Base-by-base conservation (phyloP, 1,139 yeast species). In the Suhomyces kunorum region DNA sequence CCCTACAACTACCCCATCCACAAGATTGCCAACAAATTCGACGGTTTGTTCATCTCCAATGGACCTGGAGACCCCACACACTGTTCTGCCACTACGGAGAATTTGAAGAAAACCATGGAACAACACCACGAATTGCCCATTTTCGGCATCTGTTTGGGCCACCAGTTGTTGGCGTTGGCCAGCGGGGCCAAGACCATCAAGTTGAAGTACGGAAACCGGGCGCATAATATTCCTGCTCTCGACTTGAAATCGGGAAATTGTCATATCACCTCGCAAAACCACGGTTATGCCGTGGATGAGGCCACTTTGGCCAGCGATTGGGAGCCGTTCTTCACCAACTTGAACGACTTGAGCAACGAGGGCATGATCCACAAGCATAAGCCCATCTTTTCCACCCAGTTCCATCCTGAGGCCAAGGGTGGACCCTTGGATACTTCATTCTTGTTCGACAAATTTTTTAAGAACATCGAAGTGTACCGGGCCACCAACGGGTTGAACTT, bases 11-110 rank as follows among this genome's bases (percentile, higher is more conserved):
- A 87, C 64, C 96, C 96, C 50, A 80, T 92, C 52, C 90, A 90
- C 60, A 85, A 87, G 60, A 81, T 90, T 53, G 97, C 96, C 44
- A 80, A 80, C 63, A 87, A 86, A 64, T 92, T 89, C 59, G 98
- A 92, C 60, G 98, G 98, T 56, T 68, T 92, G 41, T 92, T 92
- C 70, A 81, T 92, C 53, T 87, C 97, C 37, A 92, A 92, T 63
- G 98, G 98, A 38, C 98, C 98, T 35, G 98, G 98, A 58, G 97
- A 92, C 68, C 98, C 98, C 60, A 87, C 95, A 40, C 95, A 87
- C 67, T 90, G 98, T 71, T 65, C 85, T 30, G 61, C 80, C 32
- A 92, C 98, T 12, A 88, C 87, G 34, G 78, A 76, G 53, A 81
- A 83, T 66, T 76, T 92, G 64, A 79, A 76, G 58, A 73, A 79